Base-by-base conservation (phyloP, 73 alveolate species). In the Paramecium octaurelia region DNA sequence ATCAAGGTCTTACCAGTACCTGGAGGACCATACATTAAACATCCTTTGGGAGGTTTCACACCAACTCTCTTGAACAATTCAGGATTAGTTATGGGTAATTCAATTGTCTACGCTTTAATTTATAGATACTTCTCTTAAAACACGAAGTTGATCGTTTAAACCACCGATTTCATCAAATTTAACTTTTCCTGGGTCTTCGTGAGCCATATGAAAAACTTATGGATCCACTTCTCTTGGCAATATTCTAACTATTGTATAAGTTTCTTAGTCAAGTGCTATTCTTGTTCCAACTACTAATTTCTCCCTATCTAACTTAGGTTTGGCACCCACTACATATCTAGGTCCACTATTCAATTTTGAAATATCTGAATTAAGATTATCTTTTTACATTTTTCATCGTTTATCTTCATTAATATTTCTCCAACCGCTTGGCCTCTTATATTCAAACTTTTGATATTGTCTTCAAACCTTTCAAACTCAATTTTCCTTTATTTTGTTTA, bases 161-260 rank as follows among this genome's bases (percentile, higher is more conserved):
- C 99, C 99, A 27, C 99, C 99, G 8, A 98, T 98, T 31, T 97
- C 98, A 43, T 98, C 95, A 91, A 93, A 97, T 11, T 97, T 95
- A 31, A 97, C 99, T 44, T 97, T 94, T 24, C 99, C 99, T 48
- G 99, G 99, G 88, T 96, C 99, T 93, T 99, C 99, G 50, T 98
- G 97, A 87, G 97, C 90, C 99, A 99, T 99, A 96, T 98, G 97
- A 94, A 95, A 98, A 36, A 99, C 99, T 93, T 92, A 86, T 3
- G 99, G 99, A 92, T 99, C 99, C 38, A 99, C 99, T 95, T 99
- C 99, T 76, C 99, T 95, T 14, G 99, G 99, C 12, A 99, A 92
- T 20, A 96, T 96, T 76, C 99, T 97, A 99, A 99, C 98, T 93
- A 99, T 97, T 46, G 99, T 99, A 90, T 96, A 93, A 38, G 99